Evolutionary conservation across 805 yeast genomes (phyloP).

Genomic region (Kodamaea kaohsiungensis): DNA sequence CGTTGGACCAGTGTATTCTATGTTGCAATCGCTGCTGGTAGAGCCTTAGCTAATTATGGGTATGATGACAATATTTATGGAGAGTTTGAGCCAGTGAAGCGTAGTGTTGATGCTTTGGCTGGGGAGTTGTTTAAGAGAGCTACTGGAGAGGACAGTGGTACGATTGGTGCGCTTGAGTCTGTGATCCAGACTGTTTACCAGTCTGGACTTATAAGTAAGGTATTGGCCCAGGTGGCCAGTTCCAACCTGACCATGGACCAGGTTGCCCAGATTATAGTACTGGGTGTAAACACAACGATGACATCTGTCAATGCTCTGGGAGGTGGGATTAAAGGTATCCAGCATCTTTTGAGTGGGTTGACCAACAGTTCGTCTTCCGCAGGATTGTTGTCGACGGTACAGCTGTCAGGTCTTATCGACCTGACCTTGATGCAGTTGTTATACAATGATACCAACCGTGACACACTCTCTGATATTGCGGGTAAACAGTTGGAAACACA

Average conservation of each 20-base stretch:
- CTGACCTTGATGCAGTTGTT: slow-evolving; percentile 27
- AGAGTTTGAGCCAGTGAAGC: slow-evolving; percentile 7
- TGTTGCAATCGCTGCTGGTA: neutral
- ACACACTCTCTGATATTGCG: slow-evolving; percentile 22
- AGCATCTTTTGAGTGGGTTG: slow-evolving; percentile 12
- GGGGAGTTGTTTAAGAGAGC: neutral
- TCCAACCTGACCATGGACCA: slow-evolving; percentile 30
- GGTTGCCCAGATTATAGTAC: slow-evolving; percentile 23
- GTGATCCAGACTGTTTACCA: slow-evolving; percentile 17
- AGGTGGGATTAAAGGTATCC: neutral
- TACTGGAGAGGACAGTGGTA: neutral
- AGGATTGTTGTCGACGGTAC: slow-evolving; percentile 15
- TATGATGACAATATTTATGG: neutral
- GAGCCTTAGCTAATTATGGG: neutral
- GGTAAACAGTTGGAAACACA: slow-evolving; percentile 28
- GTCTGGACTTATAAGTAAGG: slow-evolving; percentile 25
- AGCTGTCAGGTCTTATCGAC: slow-evolving; percentile 29
- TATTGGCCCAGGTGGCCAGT: slow-evolving; percentile 32
- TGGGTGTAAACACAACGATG: slow-evolving; percentile 5
- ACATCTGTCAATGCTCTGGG: slow-evolving; percentile 7
- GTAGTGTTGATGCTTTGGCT: neutral
- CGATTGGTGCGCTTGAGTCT: slow-evolving; percentile 3
- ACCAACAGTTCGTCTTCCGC: slow-evolving; percentile 8
- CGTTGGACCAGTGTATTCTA: slow-evolving; percentile 4
- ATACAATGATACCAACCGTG: slow-evolving; percentile 30